Evolutionary conservation across 208 protist species (phyloP).

Genomic region (Blastocrithidia nonstop): DNA sequence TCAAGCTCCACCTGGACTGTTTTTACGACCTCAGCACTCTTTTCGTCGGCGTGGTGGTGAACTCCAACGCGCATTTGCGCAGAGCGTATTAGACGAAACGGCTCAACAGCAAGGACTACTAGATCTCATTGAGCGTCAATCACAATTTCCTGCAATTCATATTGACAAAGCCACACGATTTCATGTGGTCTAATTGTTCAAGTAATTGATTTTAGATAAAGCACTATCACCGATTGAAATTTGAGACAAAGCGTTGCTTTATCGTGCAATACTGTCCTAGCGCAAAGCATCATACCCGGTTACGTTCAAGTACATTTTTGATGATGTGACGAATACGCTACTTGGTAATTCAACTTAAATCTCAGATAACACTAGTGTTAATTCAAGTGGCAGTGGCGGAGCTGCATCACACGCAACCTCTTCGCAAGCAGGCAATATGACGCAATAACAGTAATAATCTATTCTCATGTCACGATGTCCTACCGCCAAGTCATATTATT

Average conservation of each 20-base stretch:
- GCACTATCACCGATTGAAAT: conserved; percentile 19
- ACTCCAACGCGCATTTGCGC: conserved; percentile 21
- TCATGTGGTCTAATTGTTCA: conserved; percentile 72
- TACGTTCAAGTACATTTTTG: conserved; percentile 55
- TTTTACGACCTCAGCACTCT: conserved; percentile 36
- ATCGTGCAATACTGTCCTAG: conserved; percentile 59
- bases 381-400: neutral
- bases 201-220: conserved; percentile 59
- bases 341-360: conserved; percentile 8
- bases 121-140: conserved; percentile 73
- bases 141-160: conserved; percentile 71
- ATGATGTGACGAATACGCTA: conserved; percentile 20
- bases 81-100: conserved; percentile 32
- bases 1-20: conserved; percentile 23
- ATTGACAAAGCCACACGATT: conserved; percentile 42
- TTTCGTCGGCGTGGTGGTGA: conserved; percentile 39
- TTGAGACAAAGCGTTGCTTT: conserved; percentile 78
- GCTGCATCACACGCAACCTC: neutral
- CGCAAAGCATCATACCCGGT: conserved; percentile 44
- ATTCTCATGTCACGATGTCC: conserved; percentile 12
- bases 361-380: neutral
- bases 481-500: conserved; percentile 29
- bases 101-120: conserved; percentile 42
- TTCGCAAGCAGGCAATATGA: neutral
- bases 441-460: neutral